Conservation (phyloP, 345 rosid species). For the Sisymbrium altissimum region DNA sequence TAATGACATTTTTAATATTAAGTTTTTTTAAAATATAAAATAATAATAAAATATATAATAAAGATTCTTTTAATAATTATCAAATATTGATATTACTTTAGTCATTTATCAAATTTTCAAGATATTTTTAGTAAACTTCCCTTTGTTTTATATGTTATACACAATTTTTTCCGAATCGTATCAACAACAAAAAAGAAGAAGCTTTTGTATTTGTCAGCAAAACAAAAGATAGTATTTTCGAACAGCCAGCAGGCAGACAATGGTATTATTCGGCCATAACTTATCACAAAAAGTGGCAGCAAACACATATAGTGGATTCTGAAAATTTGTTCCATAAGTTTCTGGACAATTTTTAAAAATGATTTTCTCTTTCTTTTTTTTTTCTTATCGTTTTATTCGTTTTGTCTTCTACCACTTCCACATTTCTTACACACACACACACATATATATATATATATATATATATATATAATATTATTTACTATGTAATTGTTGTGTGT, state of each 20-base stretch:
- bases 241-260: slow-evolving; percentile 16
- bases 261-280: slow-evolving; percentile 30
- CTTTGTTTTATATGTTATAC: too few relatives aligned
- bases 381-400: not conserved
- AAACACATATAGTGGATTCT: slow-evolving; percentile 31
- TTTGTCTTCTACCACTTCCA: slow-evolving; percentile 9
- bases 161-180: too few relatives aligned
- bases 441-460: not conserved
- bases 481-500: not conserved
- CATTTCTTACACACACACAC: not conserved
- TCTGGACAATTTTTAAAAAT: not conserved
- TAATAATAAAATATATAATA: too few relatives aligned
- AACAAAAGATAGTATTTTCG: slow-evolving; percentile 29
- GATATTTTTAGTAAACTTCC: too few relatives aligned
- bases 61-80: too few relatives aligned
- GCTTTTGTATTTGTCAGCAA: slow-evolving; percentile 22
- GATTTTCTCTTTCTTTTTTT: slow-evolving; percentile 4
- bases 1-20: too few relatives aligned
- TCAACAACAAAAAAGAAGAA: not conserved
- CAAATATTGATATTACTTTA: too few relatives aligned
- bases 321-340: slow-evolving; percentile 22
- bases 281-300: slow-evolving; percentile 23
- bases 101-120: too few relatives aligned
- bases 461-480: not conserved
- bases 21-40: too few relatives aligned